phyloP scores from a whole-genome alignment of 208 protist genomes.

The Trypanosoma congolense region DNA sequence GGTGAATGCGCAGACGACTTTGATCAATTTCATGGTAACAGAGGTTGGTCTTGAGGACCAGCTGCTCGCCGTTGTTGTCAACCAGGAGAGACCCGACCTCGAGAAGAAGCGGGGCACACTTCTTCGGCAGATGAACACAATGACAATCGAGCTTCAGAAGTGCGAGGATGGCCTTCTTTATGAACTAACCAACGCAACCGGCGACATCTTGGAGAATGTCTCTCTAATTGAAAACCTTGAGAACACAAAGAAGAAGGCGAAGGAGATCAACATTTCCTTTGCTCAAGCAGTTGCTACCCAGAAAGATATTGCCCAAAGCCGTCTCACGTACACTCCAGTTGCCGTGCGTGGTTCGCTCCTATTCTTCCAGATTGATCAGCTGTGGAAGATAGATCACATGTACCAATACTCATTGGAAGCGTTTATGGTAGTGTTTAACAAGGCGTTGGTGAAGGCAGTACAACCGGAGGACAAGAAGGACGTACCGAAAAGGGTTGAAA shows the following conservation, averaged over 20 bases:
- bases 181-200: conserved; percentile 92
- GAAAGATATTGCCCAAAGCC: conserved; percentile 93
- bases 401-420: conserved; percentile 98
- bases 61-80: conserved; percentile 97
- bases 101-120: conserved; percentile 94
- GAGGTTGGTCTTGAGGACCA: conserved; percentile 98
- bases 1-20: conserved; percentile 97
- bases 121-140: conserved; percentile 96
- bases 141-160: conserved; percentile 97
- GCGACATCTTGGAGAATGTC: conserved; percentile 96
- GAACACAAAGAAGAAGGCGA: conserved; percentile 95
- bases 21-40: conserved; percentile 99
- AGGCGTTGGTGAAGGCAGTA: conserved; percentile 89
- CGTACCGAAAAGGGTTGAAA: conserved; percentile 85
- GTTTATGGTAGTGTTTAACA: conserved; percentile 98
- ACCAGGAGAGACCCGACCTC: conserved; percentile 96
- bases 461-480: conserved; percentile 91
- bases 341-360: conserved; percentile 93
- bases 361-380: conserved; percentile 97
- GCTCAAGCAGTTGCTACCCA: conserved; percentile 91
- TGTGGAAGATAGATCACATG: conserved; percentile 97
- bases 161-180: conserved; percentile 97
- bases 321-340: conserved; percentile 94
- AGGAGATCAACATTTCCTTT: conserved; percentile 95
- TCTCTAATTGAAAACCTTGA: conserved; percentile 96